Base-by-base conservation (phyloP, 208 protist genomes). In the Porcisia hertigi region DNA sequence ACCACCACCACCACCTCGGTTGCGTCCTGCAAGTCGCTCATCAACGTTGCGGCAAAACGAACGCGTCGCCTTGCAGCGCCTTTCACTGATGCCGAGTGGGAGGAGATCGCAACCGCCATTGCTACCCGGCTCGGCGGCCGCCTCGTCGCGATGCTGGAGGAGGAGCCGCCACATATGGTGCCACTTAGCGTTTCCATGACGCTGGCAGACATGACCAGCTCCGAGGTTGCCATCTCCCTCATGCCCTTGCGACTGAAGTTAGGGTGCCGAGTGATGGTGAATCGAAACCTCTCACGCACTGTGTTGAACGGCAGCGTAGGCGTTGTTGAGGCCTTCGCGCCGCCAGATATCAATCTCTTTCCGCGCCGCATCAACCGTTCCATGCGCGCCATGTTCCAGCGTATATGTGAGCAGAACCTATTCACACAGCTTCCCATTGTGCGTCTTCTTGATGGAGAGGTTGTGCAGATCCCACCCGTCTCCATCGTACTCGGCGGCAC, bases 271-370 rank as follows among this genome's bases (percentile, higher is more conserved):
- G 93, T 98, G 34, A 97, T 98, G 95, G 65, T 97, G 53, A 96
- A 89, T 69, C 91, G 93, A 67, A 98, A 98, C 81, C 83, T 98
- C 6, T 95, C 92, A 7, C 87, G 89, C 11, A 88, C 85, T 14
- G 89, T 98, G 43, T 95, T 90, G 34, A 97, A 98, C 62, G 95
- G 95, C 55, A 95, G 89, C 70, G 87, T 96, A 23, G 95, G 95
- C 45, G 76, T 93, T 30, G 93, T 98, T 7, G 92, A 96, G 86
- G 90, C 89, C 45, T 97, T 95, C 80, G 84, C 87, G 23, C 72
- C 75, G 45, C 92, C 92, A 2, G 90, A 94, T 71, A 45, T 71
- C 23, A 75, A 72, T 3, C 81, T 96, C n/a, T 94, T 96, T 64
- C 94, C 94, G 3, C 87, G 80, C 20, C 86, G 81, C 43, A 64